These are phyloP conservation scores for Fusarium euwallaceae DNA, from an alignment of 2,329 filamentous ascomycete species.

Conservation along the genomic window DNA sequence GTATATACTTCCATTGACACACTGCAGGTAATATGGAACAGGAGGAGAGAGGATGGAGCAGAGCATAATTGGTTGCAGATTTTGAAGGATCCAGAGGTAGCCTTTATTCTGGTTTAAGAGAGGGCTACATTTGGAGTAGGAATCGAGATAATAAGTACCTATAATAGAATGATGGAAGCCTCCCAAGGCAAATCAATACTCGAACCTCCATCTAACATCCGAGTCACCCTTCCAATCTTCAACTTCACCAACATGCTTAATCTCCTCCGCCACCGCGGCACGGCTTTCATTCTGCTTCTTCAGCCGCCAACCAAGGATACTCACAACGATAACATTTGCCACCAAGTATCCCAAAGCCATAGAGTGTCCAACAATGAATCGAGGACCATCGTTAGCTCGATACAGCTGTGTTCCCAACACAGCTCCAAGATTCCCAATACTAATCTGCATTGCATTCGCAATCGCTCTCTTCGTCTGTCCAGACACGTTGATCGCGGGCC, in stretches of 20 bases:
- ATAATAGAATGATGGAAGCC: neutral
- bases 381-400: constrained; percentile 68
- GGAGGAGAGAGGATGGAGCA: neutral
- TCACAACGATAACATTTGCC: constrained; percentile 68
- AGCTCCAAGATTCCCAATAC: constrained; percentile 76
- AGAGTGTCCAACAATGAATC: constrained; percentile 75
- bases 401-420: constrained; percentile 80
- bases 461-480: constrained; percentile 78
- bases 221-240: constrained; percentile 72
- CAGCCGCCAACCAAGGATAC: constrained; percentile 65
- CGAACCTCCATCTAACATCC: constrained; percentile 76
- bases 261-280: constrained; percentile 57
- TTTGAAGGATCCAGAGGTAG: constrained; percentile 14
- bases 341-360: constrained; percentile 75
- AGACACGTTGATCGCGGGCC: constrained; percentile 79
- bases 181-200: constrained; percentile 56
- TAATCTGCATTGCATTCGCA: constrained; percentile 79
- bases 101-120: constrained; percentile 11
- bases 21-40: constrained; percentile 9
- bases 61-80: constrained; percentile 16
- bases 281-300: constrained; percentile 70
- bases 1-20: constrained; percentile 23
- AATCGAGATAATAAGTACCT: neutral
- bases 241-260: constrained; percentile 63
- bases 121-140: neutral